Conservation (phyloP, 208 protist genomes). For the Wallacemonas rigidus region DNA sequence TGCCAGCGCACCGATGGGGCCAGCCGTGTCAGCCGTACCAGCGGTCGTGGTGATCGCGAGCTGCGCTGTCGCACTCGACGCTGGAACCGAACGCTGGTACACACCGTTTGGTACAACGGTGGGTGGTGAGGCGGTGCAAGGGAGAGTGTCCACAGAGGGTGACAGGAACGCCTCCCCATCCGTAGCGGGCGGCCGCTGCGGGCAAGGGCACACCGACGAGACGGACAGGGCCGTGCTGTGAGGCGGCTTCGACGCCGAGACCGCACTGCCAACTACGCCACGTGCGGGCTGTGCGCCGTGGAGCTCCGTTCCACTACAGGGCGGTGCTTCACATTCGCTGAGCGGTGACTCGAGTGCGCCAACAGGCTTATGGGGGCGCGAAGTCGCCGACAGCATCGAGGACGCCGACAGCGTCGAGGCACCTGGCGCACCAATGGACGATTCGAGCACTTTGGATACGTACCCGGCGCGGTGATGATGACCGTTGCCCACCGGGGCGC, state of each 20-base stretch:
- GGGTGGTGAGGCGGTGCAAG: slow-evolving; percentile 1
- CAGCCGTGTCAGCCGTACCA: too few relatives aligned
- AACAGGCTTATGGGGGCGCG: not conserved
- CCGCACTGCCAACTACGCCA: too few relatives aligned
- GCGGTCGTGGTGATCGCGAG: too few relatives aligned
- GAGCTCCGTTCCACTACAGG: too few relatives aligned
- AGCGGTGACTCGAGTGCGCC: too few relatives aligned
- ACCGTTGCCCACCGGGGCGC: not conserved
- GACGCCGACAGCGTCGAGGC: not conserved
- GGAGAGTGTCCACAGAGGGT: slow-evolving; percentile 3
- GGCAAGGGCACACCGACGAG: not conserved
- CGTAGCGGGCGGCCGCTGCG: not conserved
- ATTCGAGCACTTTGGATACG: not conserved
- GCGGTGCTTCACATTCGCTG: too few relatives aligned
- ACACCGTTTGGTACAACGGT: not conserved
- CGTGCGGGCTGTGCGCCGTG: too few relatives aligned
- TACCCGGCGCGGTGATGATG: too few relatives aligned
- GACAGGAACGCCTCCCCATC: slow-evolving; percentile 3
- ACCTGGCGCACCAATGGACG: not conserved
- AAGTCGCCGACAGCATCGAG: slow-evolving; percentile 8
- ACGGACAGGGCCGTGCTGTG: not conserved
- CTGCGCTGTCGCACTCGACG: too few relatives aligned
- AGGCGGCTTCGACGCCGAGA: too few relatives aligned
- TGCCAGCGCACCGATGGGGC: too few relatives aligned
- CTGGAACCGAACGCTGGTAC: too few relatives aligned